phyloP scores from a whole-genome alignment of 1,139 yeast species.

The Kodamaea fungicola region DNA sequence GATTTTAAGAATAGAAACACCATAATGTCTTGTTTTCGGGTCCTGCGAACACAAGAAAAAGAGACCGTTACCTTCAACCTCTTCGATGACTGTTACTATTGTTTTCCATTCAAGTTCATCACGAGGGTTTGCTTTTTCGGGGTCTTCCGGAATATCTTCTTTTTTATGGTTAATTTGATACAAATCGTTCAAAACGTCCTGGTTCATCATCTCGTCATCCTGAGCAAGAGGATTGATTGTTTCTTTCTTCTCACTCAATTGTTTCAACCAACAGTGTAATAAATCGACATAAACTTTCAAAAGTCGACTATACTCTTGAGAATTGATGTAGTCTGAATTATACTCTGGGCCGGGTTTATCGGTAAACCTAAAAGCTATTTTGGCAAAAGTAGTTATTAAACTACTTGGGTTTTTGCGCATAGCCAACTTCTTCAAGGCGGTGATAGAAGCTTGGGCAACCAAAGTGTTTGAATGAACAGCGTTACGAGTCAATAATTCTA shows the following conservation, averaged over 20 bases:
- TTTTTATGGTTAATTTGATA: constrained; percentile 37
- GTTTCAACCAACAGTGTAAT: constrained; percentile 70
- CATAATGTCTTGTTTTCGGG: constrained; percentile 66
- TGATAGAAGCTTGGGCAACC: constrained; percentile 61
- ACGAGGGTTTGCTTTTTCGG: constrained; percentile 22
- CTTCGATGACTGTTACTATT: constrained; percentile 81
- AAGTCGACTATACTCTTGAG: constrained; percentile 55
- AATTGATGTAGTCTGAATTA: constrained; percentile 53
- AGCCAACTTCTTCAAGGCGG: constrained; percentile 64
- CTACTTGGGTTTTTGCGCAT: constrained; percentile 68
- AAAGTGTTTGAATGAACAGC: constrained; percentile 63
- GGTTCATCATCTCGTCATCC: constrained; percentile 39
- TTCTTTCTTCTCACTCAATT: constrained; percentile 40
- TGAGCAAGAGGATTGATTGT: constrained; percentile 27
- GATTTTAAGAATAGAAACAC: constrained; percentile 67
- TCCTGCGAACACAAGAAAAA: constrained; percentile 91
- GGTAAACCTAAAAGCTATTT: constrained; percentile 74
- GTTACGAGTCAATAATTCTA: constrained; percentile 74
- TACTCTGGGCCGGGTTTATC: constrained; percentile 54
- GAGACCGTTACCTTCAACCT: constrained; percentile 92
- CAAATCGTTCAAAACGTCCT: constrained; percentile 41
- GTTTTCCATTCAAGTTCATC: constrained; percentile 78
- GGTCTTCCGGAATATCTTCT: constrained; percentile 11
- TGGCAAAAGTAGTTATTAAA: constrained; percentile 71
- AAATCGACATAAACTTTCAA: constrained; percentile 74